Evolutionary conservation across 2,329 filamentous ascomycete species (phyloP), one percentile per base, ranked within the genome.

Genomic region (Alternaria consortialis): DNA sequence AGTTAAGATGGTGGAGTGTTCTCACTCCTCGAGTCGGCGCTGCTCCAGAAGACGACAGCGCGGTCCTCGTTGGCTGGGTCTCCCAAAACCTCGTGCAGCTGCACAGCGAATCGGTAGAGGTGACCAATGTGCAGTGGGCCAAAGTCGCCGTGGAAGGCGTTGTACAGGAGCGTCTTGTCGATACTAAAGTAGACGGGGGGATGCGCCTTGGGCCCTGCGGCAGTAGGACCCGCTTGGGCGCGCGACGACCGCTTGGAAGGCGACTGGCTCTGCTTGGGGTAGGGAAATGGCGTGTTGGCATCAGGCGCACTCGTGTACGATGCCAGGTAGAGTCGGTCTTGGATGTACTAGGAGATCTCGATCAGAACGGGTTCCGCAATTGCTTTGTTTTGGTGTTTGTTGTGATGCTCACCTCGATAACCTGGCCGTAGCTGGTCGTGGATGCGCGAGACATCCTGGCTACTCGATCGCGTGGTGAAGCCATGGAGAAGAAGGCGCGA

Each of bases 91-190:
- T 98, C 94, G 77, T 99, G 95, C 77, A 99, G 93, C 73, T 94
- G 90, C 55, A 98, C 91, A 5, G 95, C 94, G 79, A 98, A 99
- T 65, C 95, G 88, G 84, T 98, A 99, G 40, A 99, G 84, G 79
- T 99, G 95, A 27, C 95, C 95, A 70, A 99, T 97, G 83, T 99
- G 95, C 61, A 99, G 85, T 74, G 95, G 95, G 73, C 95, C 95
- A 79, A 99, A 99, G 82, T 99, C 95, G 74, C 96, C 94, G 81
- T 98, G 94, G 81, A 99, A 99, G 32, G 94, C 94, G 80, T 99
- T 99, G 85, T 99, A 99, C 47, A 97, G 86, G 44, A 99, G 88
- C 40, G 85, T 90, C 76, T 97, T 92, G 77, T 99, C 95, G 69
- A 98, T 90, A 52, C 93, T 94, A 81, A 99, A 99, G 83, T 98